Base-by-base conservation (phyloP, 1,284 basidiomycete genomes). In the Hortiboletus rubellus region DNA sequence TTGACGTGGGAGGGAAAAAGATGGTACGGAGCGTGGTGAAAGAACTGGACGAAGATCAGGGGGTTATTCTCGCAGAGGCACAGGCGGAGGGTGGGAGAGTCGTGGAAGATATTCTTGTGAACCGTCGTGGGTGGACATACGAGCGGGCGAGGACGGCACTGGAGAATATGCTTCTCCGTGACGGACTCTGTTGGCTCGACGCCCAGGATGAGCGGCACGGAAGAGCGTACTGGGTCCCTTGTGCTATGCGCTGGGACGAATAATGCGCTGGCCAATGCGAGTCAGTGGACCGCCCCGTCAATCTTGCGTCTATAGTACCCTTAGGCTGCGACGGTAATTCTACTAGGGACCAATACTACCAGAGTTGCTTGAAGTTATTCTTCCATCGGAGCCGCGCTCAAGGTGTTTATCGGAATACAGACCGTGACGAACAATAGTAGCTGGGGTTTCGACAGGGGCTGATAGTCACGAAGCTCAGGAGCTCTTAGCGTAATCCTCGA, bases 101-200 rank as follows among this genome's bases (percentile, higher is more conserved):
- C 7, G 83, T 83, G 0, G 85, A 87, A 64, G 79, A 81, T 17
- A 69, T 77, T 34, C 73, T 94, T 18, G 79, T 86, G 36, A 71
- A 72, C 31, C 72, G 77, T 46, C 83, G 83, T n/a, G 86, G 85
- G 5, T 98, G 96, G 96, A 83, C 83, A 0, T 71, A 79, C 40
- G 88, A 91, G 18, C 79, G 96, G 31, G 89, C 92, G 1, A 78
- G 81, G 40, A 82, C 86, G 6, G 94, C 90, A 3, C 72, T 99
- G 65, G 89, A 94, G 60, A 94, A 96, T 63, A 95, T 96, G 85
- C 80, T 94, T 14, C 79, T 94, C 64, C 79, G 89, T 36, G 95
- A 98, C 64, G 96, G 95, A 0, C 78, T 97, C 43, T 94, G 94
- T 53, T 99, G 96, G 96, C 71, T 98, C 36, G 96, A 99, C 69